Base-by-base conservation (phyloP, 2,329 filamentous ascomycete genomes). In the Trichophyton rubrum region DNA sequence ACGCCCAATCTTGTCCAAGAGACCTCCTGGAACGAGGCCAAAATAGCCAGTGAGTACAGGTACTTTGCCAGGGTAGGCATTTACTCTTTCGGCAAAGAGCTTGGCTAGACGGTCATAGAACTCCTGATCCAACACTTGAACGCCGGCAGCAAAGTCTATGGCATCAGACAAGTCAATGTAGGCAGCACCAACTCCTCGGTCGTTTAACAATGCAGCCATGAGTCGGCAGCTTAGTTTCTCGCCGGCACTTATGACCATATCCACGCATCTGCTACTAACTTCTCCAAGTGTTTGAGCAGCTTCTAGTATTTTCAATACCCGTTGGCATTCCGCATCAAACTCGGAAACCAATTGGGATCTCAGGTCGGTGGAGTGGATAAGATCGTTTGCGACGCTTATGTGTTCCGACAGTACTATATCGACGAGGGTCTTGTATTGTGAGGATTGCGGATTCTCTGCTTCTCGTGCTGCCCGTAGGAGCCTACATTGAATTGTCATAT, bases 221-320 rank as follows among this genome's bases (percentile, higher is more conserved):
- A 93, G 93, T 35, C 86, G 83, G 74, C 92, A 97, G 75, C 90
- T 95, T 66, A 99, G 79, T 77, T 96, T 97, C 80, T 99, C 93
- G 60, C 93, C 93, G 67, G 93, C 90, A 72, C 90, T 95, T 63
- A 97, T 86, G 64, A 99, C 89, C 67, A 92, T 87, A 70, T 93
- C 89, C 72, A 90, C 89, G 62, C 86, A 86, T 67, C 87, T 82
- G 4, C 86, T 82, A 71, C 89, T 89, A 69, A 91, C 87, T 72
- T 91, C 88, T 24, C 77, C 77, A 30, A 80, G 72, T 3, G 77
- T 79, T 67, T 85, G 83, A 22, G 84, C 82, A 20, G 82, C 83
- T 67, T 84, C 81, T 60, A 87, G 71, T 47, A 86, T 93, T 74
- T 90, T 90, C 65, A 86, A 78, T 62, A 97, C 82, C 70, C 87